phyloP scores from a whole-genome alignment of 345 rosid genomes.

The Euphorbia tirucalli region DNA sequence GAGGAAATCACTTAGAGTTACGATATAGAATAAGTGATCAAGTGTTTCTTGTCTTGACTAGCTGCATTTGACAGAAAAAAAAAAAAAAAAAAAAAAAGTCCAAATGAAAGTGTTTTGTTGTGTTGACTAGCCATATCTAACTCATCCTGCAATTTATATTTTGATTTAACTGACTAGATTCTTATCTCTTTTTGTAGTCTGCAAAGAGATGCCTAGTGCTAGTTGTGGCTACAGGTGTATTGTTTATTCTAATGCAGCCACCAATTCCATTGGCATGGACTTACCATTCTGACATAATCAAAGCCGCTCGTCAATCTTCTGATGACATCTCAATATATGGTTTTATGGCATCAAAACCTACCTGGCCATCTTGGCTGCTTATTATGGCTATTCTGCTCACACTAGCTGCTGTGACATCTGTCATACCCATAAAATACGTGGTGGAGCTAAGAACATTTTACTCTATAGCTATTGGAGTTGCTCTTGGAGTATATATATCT shows the following conservation, averaged over 20 bases:
- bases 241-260: slow-evolving; percentile 92
- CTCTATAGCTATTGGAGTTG: slow-evolving; percentile 77
- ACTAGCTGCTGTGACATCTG: slow-evolving; percentile 78
- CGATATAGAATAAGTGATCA: neutral
- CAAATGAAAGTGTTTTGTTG: neutral
- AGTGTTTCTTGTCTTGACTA: neutral
- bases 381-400: slow-evolving; percentile 79
- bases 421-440: slow-evolving; percentile 82
- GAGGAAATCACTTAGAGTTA: slow-evolving; percentile 4
- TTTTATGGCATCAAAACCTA: slow-evolving; percentile 84
- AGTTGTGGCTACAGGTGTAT: slow-evolving; percentile 82
- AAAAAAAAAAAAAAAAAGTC: no score
- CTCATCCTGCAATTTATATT: neutral
- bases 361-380: slow-evolving; percentile 99
- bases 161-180: neutral
- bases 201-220: slow-evolving; percentile 90
- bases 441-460: slow-evolving; percentile 84
- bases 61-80: slow-evolving; percentile 9
- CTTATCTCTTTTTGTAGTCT: slow-evolving; percentile 47
- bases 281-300: slow-evolving; percentile 74
- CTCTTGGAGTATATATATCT: slow-evolving; percentile 91
- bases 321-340: slow-evolving; percentile 97
- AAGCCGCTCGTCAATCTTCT: slow-evolving; percentile 85
- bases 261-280: slow-evolving; percentile 86
- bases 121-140: neutral